A percentile compares a stretch with the other conserved stretches of the same genome.
Conservation (phyloP, 805 yeast species). For the Debaryomyces hansenii region DNA sequence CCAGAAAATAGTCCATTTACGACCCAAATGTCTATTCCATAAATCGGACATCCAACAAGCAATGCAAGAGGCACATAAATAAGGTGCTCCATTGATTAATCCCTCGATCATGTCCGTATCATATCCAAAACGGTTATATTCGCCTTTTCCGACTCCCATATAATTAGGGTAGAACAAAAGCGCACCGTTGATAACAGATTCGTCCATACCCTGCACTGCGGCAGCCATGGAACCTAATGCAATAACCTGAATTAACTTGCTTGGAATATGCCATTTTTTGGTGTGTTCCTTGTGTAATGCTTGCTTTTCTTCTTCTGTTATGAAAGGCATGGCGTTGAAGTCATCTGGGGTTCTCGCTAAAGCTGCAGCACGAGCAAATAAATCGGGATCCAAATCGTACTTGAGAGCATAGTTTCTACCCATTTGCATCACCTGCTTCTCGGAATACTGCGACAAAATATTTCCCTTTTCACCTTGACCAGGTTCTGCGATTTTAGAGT, state of each 20-base stretch:
- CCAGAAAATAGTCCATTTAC: slow-evolving; percentile 61
- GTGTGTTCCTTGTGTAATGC: slow-evolving; percentile 50
- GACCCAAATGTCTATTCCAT: slow-evolving; percentile 52
- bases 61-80: slow-evolving; percentile 55
- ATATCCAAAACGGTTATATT: slow-evolving; percentile 14
- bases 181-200: slow-evolving; percentile 70
- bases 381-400: slow-evolving; percentile 54
- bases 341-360: slow-evolving; percentile 57
- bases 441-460: slow-evolving; percentile 56
- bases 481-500: slow-evolving; percentile 16
- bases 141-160: slow-evolving; percentile 38
- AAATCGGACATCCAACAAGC: slow-evolving; percentile 63
- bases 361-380: slow-evolving; percentile 62
- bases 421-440: slow-evolving; percentile 66
- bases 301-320: slow-evolving; percentile 42
- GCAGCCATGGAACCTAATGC: slow-evolving; percentile 67
- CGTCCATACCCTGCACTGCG: slow-evolving; percentile 77
- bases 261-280: slow-evolving; percentile 46
- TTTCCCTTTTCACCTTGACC: slow-evolving; percentile 34
- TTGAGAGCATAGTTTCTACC: slow-evolving; percentile 64
- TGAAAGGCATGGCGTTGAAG: slow-evolving; percentile 57
- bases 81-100: slow-evolving; percentile 64
- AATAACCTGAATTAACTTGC: slow-evolving; percentile 51
- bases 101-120: slow-evolving; percentile 60
- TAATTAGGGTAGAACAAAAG: slow-evolving; percentile 55